Conservation (phyloP, 2,329 filamentous ascomycete genomes). For the Clonostachys solani region DNA sequence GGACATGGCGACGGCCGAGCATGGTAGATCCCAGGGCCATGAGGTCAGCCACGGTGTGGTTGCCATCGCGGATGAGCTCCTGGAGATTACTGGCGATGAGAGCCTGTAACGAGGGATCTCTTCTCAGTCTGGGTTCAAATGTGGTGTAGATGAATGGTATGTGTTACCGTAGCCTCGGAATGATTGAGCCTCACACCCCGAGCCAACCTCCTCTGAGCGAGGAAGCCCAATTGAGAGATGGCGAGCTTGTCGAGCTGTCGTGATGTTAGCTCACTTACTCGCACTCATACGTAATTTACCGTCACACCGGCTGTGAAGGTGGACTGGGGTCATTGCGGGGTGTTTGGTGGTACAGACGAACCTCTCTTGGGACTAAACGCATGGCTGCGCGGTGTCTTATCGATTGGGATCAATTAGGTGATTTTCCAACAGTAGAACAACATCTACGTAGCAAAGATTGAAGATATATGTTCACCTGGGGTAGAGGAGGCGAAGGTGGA, state of each 20-base stretch:
- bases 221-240: conserved; percentile 81
- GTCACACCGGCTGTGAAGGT: too few relatives aligned
- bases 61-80: conserved; percentile 95
- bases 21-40: conserved; percentile 89
- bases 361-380: conserved; percentile 46
- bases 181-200: conserved; percentile 87
- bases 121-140: not conserved
- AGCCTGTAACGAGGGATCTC: conserved; percentile 40
- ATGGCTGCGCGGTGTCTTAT: conserved; percentile 15
- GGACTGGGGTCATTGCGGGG: not conserved
- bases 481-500: too few relatives aligned
- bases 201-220: conserved; percentile 85
- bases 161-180: conserved; percentile 70
- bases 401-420: not conserved
- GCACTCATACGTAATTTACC: too few relatives aligned
- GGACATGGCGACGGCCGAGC: conserved; percentile 88
- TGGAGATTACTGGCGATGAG: conserved; percentile 87
- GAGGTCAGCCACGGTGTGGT: conserved; percentile 85
- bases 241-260: conserved; percentile 88
- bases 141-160: not conserved
- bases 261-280: not conserved
- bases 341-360: conserved; percentile 15
- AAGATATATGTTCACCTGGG: too few relatives aligned
- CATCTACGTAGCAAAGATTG: too few relatives aligned
- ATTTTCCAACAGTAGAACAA: too few relatives aligned